phyloP scores from a whole-genome alignment of 2,329 filamentous ascomycete species.

The Pestalotiopsis sp. region DNA sequence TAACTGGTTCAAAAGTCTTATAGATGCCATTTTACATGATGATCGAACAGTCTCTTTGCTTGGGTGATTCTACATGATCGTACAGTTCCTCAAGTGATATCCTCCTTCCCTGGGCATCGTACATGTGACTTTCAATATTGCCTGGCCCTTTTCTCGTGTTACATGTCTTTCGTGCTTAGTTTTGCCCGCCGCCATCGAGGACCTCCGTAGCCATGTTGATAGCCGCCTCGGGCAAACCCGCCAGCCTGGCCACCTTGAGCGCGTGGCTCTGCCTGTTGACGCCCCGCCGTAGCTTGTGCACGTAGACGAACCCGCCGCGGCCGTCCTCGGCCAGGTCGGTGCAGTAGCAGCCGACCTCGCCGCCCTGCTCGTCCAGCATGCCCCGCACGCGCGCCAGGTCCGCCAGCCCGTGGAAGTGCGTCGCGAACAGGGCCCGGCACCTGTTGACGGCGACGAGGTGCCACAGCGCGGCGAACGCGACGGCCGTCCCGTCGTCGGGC shows the following conservation, averaged over 20 bases:
- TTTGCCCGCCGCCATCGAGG: conserved; percentile 33
- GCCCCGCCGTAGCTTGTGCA: conserved; percentile 78
- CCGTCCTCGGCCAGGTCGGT: conserved; percentile 82
- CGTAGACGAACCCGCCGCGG: conserved; percentile 74
- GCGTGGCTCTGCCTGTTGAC: conserved; percentile 89
- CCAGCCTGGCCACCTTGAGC: conserved; percentile 87
- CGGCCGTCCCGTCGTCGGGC: conserved; percentile 85
- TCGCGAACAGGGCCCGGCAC: conserved; percentile 86
- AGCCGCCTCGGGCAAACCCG: conserved; percentile 74
- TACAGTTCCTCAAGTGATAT: background rate
- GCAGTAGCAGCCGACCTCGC: conserved; percentile 72
- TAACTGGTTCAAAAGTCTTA: background rate
- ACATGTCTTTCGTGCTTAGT: background rate
- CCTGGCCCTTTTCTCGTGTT: background rate
- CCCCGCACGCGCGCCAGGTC: conserved; percentile 67
- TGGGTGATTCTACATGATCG: background rate
- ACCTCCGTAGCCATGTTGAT: conserved; percentile 66
- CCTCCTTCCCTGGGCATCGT: background rate
- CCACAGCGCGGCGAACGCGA: conserved; percentile 85
- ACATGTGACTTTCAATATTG: background rate
- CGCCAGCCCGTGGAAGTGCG: conserved; percentile 85
- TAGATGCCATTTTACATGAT: background rate
- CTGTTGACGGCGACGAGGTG: conserved; percentile 78
- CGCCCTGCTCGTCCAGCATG: conserved; percentile 34
- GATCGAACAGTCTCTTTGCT: background rate